These are phyloP conservation scores for Beauveria australis DNA, from an alignment of 2,329 filamentous ascomycete genomes.

Conservation along the genomic window DNA sequence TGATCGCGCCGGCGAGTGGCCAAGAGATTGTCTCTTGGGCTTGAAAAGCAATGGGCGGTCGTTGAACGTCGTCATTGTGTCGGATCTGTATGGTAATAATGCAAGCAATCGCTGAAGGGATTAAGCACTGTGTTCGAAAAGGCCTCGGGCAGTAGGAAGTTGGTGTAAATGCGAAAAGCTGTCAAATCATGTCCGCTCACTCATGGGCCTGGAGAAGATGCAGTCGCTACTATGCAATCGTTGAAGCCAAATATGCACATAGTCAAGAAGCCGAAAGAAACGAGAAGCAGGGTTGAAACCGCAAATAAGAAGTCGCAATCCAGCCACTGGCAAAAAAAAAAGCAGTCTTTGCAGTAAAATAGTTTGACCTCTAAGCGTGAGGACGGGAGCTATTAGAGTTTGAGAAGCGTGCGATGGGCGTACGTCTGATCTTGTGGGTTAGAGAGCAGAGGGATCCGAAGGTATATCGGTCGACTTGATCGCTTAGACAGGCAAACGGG, in stretches of 20 bases:
- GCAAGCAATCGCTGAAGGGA: not conserved
- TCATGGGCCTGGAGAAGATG: constrained; percentile 14
- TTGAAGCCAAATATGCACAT: constrained; percentile 18
- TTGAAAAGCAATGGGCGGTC: constrained; percentile 25
- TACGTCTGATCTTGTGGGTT: not conserved
- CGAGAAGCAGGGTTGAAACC: not conserved
- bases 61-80: constrained; percentile 22
- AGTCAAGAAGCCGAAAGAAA: constrained; percentile 13
- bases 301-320: not conserved
- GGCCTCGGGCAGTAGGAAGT: constrained; percentile 7
- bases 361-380: not conserved
- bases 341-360: not conserved
- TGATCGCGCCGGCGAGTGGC: constrained; percentile 36
- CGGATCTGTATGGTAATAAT: not conserved
- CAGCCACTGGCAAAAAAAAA: not conserved
- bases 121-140: not conserved
- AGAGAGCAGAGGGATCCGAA: not conserved
- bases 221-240: constrained; percentile 13
- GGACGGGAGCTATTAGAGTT: not conserved
- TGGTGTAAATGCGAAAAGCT: constrained; percentile 8
- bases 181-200: constrained; percentile 9
- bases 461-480: not conserved
- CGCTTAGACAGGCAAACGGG: not conserved
- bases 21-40: constrained; percentile 25
- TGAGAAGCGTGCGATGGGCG: not conserved